Conservation (phyloP, 139 green algal species). For the Asterochloris erici region DNA sequence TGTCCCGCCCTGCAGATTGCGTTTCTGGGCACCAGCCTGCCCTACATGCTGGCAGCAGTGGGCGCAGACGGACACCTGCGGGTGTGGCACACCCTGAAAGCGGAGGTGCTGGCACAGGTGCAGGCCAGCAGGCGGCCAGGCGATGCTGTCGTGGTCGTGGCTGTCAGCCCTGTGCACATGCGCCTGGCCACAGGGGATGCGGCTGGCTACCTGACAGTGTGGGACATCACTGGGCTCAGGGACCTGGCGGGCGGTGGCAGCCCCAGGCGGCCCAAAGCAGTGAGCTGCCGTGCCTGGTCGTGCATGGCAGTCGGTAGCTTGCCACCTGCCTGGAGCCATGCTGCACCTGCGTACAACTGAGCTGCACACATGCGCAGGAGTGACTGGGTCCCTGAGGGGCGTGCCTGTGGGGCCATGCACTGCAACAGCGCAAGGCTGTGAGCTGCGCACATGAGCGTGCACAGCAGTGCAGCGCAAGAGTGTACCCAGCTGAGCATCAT, state of each 20-base stretch:
- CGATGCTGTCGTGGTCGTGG: conserved; percentile 33
- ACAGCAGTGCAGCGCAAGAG: not conserved
- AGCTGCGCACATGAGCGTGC: not conserved
- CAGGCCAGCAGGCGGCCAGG: conserved; percentile 28
- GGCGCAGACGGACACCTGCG: conserved; percentile 37
- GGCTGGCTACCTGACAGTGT: conserved; percentile 45
- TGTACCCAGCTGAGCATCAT: not conserved
- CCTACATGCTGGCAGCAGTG: conserved; percentile 35
- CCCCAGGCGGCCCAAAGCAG: not conserved
- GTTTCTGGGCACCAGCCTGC: conserved; percentile 39
- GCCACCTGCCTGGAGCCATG: not conserved
- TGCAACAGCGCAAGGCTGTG: not conserved
- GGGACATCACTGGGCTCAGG: not conserved
- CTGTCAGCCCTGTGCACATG: conserved; percentile 17
- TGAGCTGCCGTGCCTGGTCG: not conserved
- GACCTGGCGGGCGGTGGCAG: not conserved
- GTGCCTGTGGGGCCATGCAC: not conserved
- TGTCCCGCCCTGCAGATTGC: conserved; percentile 17
- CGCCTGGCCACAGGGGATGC: conserved; percentile 40
- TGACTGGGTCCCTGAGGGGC: not conserved
- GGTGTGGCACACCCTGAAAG: conserved; percentile 33
- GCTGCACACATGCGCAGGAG: not conserved
- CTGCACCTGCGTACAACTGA: not conserved
- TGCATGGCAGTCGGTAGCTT: not conserved
- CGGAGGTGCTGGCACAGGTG: conserved; percentile 27